Conservation (phyloP, 2,329 filamentous ascomycete species). For the Calcarisporium arbuscula region DNA sequence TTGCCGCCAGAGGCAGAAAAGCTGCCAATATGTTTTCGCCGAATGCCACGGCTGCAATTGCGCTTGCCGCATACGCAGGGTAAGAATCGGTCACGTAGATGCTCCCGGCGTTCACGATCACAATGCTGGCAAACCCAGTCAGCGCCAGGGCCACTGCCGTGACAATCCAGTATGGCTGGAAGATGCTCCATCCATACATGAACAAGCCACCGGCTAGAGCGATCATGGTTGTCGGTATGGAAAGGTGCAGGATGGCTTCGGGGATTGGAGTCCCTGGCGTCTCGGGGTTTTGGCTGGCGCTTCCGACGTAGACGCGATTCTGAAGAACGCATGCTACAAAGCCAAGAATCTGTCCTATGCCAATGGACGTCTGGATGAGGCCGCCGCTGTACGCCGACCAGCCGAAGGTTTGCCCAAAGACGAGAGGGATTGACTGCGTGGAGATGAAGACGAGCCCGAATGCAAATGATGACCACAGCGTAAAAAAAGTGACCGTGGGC, state of each 20-base stretch:
- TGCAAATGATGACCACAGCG: conserved; percentile 10
- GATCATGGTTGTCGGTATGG: conserved; percentile 6
- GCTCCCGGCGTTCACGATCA: conserved; percentile 7
- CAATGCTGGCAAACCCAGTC: conserved; percentile 9
- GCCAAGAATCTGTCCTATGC: conserved; percentile 10
- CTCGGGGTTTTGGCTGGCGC: conserved; percentile 2
- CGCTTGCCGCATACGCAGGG: conserved; percentile 7
- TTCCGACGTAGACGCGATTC: conserved; percentile 2
- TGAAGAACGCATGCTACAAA: conserved; percentile 5
- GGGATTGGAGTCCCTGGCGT: conserved; percentile 5
- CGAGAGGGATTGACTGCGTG: conserved; percentile 10
- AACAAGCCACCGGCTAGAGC: conserved; percentile 9
- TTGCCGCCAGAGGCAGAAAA: conserved; percentile 9
- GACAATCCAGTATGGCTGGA: conserved; percentile 10
- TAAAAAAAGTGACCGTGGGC: conserved; percentile 8
- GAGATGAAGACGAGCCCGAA: conserved; percentile 11
- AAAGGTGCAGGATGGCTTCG: conserved; percentile 8
- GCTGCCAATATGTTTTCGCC: conserved; percentile 10
- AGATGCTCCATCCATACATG: conserved; percentile 9
- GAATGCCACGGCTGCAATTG: conserved; percentile 10
- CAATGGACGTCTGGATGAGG: conserved; percentile 7
- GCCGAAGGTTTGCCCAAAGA: conserved; percentile 6
- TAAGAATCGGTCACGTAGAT: conserved; percentile 11
- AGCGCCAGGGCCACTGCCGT: conserved; percentile 6
- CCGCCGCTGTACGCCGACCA: conserved; percentile 5